Evolutionary conservation across 495 filamentous ascomycete genomes (phyloP).

Genomic region (Terfezia boudieri): DNA sequence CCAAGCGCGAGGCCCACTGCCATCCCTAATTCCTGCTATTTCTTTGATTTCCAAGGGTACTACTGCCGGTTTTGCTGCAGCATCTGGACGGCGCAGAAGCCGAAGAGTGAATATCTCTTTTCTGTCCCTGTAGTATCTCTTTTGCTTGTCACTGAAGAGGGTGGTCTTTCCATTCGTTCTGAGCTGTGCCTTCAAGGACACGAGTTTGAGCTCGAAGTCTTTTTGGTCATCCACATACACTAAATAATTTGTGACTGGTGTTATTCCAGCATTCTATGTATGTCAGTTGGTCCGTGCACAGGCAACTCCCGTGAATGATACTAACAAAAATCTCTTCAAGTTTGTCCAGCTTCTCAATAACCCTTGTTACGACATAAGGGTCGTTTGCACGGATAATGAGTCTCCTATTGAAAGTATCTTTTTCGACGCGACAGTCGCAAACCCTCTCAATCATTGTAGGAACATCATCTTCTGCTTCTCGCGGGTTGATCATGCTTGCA

Average conservation of each 20-base stretch:
- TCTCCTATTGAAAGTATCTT: slow-evolving; percentile 8
- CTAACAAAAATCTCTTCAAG: slow-evolving; percentile 15
- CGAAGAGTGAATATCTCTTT: slow-evolving; percentile 4
- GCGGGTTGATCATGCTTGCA: slow-evolving; percentile 10
- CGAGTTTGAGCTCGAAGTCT: slow-evolving; percentile 13
- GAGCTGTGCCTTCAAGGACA: slow-evolving; percentile 7
- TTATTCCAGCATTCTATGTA: slow-evolving; percentile 9
- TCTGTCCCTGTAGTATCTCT: slow-evolving; percentile 4
- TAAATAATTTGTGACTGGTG: slow-evolving; percentile 3
- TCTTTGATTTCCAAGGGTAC: slow-evolving; percentile 9
- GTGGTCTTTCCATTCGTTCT: slow-evolving; percentile 8
- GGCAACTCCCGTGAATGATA: background rate
- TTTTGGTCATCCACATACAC: slow-evolving; percentile 10
- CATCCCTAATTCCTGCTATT: background rate
- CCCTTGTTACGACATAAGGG: slow-evolving; percentile 5
- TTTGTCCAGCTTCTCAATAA: slow-evolving; percentile 9
- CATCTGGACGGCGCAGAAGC: slow-evolving; percentile 11
- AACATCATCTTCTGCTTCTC: slow-evolving; percentile 7
- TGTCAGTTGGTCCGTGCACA: background rate
- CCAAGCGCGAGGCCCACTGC: background rate
- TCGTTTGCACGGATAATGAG: slow-evolving; percentile 10
- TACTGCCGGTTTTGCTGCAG: slow-evolving; percentile 2
- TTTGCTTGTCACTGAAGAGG: slow-evolving; percentile 5
- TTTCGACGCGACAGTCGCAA: slow-evolving; percentile 8
- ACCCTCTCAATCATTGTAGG: slow-evolving; percentile 7